Evolutionary conservation across 1,139 yeast genomes (phyloP).

Genomic region (Nakaseomyces glabratus): DNA sequence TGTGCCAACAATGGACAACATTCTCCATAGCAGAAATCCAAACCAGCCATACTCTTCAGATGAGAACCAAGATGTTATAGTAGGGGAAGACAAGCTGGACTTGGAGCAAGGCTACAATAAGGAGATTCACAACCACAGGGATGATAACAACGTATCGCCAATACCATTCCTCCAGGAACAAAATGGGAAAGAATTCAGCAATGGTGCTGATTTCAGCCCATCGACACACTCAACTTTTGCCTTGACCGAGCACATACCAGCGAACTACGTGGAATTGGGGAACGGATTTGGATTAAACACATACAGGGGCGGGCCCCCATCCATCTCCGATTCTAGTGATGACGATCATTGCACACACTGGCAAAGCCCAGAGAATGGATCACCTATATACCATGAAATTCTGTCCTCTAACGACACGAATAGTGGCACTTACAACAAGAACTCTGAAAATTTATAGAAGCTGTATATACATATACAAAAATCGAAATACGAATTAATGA

Average conservation of each 20-base stretch:
- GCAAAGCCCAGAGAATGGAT: not conserved
- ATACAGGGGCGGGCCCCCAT: slow-evolving; percentile 23
- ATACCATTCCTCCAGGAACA: not conserved
- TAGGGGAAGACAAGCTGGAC: not conserved
- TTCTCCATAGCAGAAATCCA: slow-evolving; percentile 1
- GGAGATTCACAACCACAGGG: not conserved
- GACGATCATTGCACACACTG: slow-evolving; percentile 8
- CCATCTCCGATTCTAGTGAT: slow-evolving; percentile 18
- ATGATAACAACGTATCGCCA: not conserved
- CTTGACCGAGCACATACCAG: not conserved
- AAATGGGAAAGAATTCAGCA: not conserved
- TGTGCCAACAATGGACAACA: slow-evolving; percentile 3
- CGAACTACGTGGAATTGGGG: slow-evolving; percentile 23
- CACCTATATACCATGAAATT: not conserved
- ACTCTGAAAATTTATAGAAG: too few species aligned
- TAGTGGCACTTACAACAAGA: too few species aligned
- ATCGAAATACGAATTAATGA: too few species aligned
- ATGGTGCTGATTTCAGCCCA: slow-evolving; percentile 1
- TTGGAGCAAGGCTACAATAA: not conserved
- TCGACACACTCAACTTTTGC: not conserved
- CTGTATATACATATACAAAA: too few species aligned
- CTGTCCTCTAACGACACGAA: slow-evolving; percentile 1
- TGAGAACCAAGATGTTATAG: not conserved
- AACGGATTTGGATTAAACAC: slow-evolving; percentile 23
- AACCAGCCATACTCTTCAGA: not conserved